These are phyloP conservation scores for Neopestalotiopsis sp. DNA, from an alignment of 2,329 filamentous ascomycete species.

Conservation along the genomic window DNA sequence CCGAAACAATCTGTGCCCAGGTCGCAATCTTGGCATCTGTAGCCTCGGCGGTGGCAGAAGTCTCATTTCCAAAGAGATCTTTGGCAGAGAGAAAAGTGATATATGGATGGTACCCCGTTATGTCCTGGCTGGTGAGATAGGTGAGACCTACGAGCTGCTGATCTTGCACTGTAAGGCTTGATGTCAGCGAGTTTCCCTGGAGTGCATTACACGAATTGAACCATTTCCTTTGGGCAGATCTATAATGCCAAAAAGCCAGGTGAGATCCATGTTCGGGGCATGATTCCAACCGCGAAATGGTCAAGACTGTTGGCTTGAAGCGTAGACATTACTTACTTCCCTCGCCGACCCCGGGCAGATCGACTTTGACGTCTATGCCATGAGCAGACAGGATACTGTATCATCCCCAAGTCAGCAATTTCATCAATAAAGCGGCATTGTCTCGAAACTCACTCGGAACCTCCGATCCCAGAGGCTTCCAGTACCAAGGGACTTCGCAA, in stretches of 20 bases:
- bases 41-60: constrained; percentile 25
- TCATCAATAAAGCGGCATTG: not conserved
- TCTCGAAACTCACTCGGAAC: constrained; percentile 24
- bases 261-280: too few relatives aligned
- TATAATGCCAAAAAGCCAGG: too few relatives aligned
- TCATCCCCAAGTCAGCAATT: not conserved
- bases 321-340: not conserved
- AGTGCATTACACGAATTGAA: not conserved
- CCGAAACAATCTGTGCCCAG: constrained; percentile 29
- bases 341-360: constrained; percentile 54
- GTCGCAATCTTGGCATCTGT: constrained; percentile 24
- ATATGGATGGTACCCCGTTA: constrained; percentile 16
- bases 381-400: constrained; percentile 40
- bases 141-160: constrained; percentile 41
- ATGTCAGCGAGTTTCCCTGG: not conserved
- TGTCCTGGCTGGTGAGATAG: constrained; percentile 20
- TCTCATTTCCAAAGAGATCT: constrained; percentile 34
- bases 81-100: constrained; percentile 23
- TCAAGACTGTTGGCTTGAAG: not conserved
- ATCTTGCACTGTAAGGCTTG: constrained; percentile 46
- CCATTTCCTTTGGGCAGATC: too few relatives aligned
- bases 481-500: constrained; percentile 46
- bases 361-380: constrained; percentile 44
- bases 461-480: constrained; percentile 55
- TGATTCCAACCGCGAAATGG: not conserved